Evolutionary conservation across 169 alveolate species (phyloP), one percentile per base, ranked within the genome.

Genomic region (Besnoitia besnoiti): DNA sequence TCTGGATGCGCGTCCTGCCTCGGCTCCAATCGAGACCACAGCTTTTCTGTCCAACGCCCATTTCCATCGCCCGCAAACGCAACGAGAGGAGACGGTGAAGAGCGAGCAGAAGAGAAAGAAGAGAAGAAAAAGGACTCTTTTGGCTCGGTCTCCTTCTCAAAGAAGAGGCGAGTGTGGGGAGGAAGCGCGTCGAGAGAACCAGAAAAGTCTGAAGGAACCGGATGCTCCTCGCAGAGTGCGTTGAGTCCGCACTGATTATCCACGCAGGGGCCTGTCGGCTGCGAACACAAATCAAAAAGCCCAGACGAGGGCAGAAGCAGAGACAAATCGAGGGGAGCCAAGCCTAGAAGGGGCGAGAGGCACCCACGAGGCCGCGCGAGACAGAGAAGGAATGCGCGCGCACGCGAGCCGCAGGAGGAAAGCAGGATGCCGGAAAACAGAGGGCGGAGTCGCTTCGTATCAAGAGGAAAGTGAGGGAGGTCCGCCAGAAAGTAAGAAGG

Each of bases 201-300:
- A 24, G 47, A 14, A 73, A 73, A 3, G 46, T 35, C 12, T 7
- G 46, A 73, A 14, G 82, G 24, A 73, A n/a, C 30, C 19, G 46
- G 46, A 73, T 77, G 50, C 3, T 79, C 90, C 47, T 90, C 93
- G 46, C 93, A 90, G 40, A 90, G 47, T 10, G 93, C 93, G 46
- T 51, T 90, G 40, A 77, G 79, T 10, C 85, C 51, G 49, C 93
- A 90, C 46, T 49, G 67, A 61, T 90, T 90, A 16, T 77, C 89
- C 62, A 90, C 82, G 90, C 93, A 90, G 27, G 93, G 89, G n/a
- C 93, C 93, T 37, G 62, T 90, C 37, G 93, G 93, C 93, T 90
- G 42, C 89, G 61, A 27, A 33, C 35, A 27, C 30, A 42, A 37
- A 49, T 40, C 24, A 37, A 50, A 24, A 1, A 37, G 59, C n/a